Conservation (phyloP, 805 yeast genomes). For the Jamesozyma gamospora region DNA sequence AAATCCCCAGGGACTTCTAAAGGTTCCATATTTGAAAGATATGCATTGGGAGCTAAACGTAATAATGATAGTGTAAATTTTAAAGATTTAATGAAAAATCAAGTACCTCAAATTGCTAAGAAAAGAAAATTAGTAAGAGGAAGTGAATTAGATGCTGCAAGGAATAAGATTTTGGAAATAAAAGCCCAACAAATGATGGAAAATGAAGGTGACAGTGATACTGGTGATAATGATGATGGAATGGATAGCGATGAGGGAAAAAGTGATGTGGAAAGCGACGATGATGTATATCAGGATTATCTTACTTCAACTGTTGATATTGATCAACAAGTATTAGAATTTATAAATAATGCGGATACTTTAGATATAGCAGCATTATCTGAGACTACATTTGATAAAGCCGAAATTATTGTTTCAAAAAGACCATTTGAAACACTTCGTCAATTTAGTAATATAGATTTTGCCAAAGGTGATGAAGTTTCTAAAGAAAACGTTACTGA, state of each 20-base stretch:
- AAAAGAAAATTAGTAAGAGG: slow-evolving; percentile 35
- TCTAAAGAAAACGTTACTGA: slow-evolving; percentile 18
- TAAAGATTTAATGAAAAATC: slow-evolving; percentile 3
- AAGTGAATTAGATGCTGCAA: slow-evolving; percentile 27
- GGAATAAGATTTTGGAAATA: slow-evolving; percentile 19
- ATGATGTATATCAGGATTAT: slow-evolving; percentile 26
- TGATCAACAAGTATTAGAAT: slow-evolving; percentile 59
- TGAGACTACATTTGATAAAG: slow-evolving; percentile 55
- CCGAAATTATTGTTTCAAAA: slow-evolving; percentile 48
- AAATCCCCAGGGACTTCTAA: slow-evolving; percentile 25
- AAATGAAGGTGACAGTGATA: slow-evolving; percentile 10
- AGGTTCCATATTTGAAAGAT: slow-evolving; percentile 31
- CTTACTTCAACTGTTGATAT: slow-evolving; percentile 30
- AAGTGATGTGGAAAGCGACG: slow-evolving; percentile 6
- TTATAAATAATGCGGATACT: slow-evolving; percentile 66
- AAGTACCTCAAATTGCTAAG: slow-evolving; percentile 11
- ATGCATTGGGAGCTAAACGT: slow-evolving; percentile 21
- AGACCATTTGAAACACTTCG: slow-evolving; percentile 63
- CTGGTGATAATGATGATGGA: slow-evolving; percentile 18
- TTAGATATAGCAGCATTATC: slow-evolving; percentile 77
- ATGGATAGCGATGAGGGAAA: slow-evolving; percentile 21
- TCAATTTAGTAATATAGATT: slow-evolving; percentile 48
- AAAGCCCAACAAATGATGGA: slow-evolving; percentile 13
- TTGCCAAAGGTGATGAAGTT: slow-evolving; percentile 31
- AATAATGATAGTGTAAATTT: neutral